Percentiles rank a stretch among this genome's conserved stretches.
phyloP scores from a whole-genome alignment of 805 yeast genomes.

The Candida xiaguanensis region DNA sequence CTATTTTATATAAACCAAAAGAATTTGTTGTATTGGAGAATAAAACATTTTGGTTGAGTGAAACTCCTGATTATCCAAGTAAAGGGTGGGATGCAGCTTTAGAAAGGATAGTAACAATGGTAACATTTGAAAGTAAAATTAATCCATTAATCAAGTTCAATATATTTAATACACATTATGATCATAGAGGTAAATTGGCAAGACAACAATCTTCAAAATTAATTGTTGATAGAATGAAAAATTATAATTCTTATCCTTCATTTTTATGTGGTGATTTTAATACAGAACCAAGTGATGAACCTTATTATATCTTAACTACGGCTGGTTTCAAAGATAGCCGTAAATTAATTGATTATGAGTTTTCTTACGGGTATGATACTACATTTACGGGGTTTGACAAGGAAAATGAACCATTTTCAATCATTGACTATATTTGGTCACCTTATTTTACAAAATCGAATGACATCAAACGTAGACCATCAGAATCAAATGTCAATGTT shows the following conservation, averaged over 20 bases:
- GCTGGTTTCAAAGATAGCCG: conserved; percentile 40
- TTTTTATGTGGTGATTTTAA: conserved; percentile 43
- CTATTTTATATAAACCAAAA: conserved; percentile 27
- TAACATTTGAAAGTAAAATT: conserved; percentile 25
- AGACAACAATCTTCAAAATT: conserved; percentile 30
- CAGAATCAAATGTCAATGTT: no score
- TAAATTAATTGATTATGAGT: conserved; percentile 19
- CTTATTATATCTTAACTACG: conserved; percentile 33
- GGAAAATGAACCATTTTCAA: conserved; percentile 20
- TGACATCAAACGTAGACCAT: conserved; percentile 2
- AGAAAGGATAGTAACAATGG: conserved; percentile 39
- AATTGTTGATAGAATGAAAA: conserved; percentile 31
- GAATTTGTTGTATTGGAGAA: conserved; percentile 31
- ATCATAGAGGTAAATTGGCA: conserved; percentile 37
- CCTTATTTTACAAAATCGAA: conserved; percentile 20
- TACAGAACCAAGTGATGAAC: conserved; percentile 39
- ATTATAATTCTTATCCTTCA: conserved; percentile 29
- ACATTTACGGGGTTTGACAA: conserved; percentile 51
- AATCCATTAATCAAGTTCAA: conserved; percentile 27
- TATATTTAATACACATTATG: conserved; percentile 41
- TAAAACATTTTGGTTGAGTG: conserved; percentile 38
- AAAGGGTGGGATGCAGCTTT: conserved; percentile 43
- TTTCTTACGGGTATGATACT: conserved; percentile 38
- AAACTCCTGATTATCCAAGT: conserved; percentile 35
- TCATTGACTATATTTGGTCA: conserved; percentile 47